phyloP scores from a whole-genome alignment of 2,329 filamentous ascomycete species.

The Fusarium heterosporum region DNA sequence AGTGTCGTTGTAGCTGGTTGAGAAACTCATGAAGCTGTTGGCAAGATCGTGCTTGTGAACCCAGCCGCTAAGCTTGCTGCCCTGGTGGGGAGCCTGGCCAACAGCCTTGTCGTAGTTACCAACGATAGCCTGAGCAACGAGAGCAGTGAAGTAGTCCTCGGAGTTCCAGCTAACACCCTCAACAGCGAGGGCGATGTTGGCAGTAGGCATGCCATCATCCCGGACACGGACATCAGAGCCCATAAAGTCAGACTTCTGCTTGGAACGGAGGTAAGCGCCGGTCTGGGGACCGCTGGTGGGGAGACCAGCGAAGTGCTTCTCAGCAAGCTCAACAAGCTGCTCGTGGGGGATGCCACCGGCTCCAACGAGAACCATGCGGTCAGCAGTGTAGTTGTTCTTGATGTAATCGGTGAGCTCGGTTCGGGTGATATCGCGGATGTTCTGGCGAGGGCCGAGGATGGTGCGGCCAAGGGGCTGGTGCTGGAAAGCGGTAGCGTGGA shows the following conservation, averaged over 20 bases:
- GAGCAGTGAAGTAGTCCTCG: constrained; percentile 97
- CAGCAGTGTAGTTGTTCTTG: constrained; percentile 99
- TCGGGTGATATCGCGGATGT: constrained; percentile 95
- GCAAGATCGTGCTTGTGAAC: constrained; percentile 95
- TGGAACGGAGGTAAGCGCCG: constrained; percentile 79
- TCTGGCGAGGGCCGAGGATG: constrained; percentile 96
- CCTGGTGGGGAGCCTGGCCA: constrained; percentile 96
- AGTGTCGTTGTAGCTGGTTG: constrained; percentile 98
- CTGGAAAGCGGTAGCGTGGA: constrained; percentile 98
- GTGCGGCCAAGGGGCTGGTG: constrained; percentile 95
- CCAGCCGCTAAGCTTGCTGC: constrained; percentile 96
- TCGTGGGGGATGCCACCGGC: constrained; percentile 94
- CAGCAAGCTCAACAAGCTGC: constrained; percentile 93
- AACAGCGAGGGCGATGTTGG: constrained; percentile 97
- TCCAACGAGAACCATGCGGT: constrained; percentile 98
- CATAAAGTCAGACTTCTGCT: constrained; percentile 93
- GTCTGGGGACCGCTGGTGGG: constrained; percentile 80
- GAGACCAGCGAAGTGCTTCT: constrained; percentile 91
- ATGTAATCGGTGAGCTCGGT: constrained; percentile 95
- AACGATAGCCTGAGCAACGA: constrained; percentile 98
- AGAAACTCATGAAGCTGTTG: constrained; percentile 99
- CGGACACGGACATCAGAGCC: constrained; percentile 95
- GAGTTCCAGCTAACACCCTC: constrained; percentile 99
- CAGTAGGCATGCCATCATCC: constrained; percentile 94
- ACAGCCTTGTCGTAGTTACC: constrained; percentile 99